These are phyloP conservation scores for Auricularia sp. DNA, from an alignment of 768 basidiomycete genomes.

Conservation along the genomic window DNA sequence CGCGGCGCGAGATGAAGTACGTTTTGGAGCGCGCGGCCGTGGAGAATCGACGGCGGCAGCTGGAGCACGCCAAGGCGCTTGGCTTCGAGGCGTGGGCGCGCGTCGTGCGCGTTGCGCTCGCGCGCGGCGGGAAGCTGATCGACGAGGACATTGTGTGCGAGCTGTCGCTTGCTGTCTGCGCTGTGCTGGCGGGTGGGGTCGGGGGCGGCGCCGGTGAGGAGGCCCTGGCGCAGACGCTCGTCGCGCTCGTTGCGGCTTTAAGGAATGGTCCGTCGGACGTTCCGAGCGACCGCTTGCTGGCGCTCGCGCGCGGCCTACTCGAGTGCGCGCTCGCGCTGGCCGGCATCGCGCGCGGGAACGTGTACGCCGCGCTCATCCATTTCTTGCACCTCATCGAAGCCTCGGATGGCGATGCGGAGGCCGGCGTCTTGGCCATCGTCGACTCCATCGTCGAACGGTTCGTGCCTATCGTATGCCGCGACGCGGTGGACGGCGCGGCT, in stretches of 20 bases:
- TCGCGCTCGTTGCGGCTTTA: constrained; percentile 78
- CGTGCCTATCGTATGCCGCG: constrained; percentile 49
- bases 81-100: constrained; percentile 81
- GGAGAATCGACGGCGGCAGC: constrained; percentile 81
- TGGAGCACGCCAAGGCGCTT: constrained; percentile 55
- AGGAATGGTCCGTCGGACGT: constrained; percentile 73
- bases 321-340: constrained; percentile 69
- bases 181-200: too few relatives aligned
- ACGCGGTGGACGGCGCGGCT: too few relatives aligned
- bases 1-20: constrained; percentile 60
- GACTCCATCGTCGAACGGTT: constrained; percentile 63
- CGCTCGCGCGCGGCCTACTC: constrained; percentile 62
- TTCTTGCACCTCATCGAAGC: constrained; percentile 64
- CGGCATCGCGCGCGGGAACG: constrained; percentile 83
- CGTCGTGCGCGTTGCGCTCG: constrained; percentile 73
- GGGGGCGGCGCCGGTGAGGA: constrained; percentile 29
- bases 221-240: constrained; percentile 70
- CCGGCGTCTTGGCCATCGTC: constrained; percentile 55
- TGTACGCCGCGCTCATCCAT: constrained; percentile 85
- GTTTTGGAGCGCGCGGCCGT: constrained; percentile 75
- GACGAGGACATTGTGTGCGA: too few relatives aligned
- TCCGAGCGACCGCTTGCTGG: constrained; percentile 69
- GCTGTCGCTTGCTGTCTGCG: too few relatives aligned
- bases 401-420: constrained; percentile 21
- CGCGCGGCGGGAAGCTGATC: constrained; percentile 12